Evolutionary conservation across 306 rosid genomes (phyloP), one percentile per base, ranked within the genome.

Genomic region (Vicia faba): DNA sequence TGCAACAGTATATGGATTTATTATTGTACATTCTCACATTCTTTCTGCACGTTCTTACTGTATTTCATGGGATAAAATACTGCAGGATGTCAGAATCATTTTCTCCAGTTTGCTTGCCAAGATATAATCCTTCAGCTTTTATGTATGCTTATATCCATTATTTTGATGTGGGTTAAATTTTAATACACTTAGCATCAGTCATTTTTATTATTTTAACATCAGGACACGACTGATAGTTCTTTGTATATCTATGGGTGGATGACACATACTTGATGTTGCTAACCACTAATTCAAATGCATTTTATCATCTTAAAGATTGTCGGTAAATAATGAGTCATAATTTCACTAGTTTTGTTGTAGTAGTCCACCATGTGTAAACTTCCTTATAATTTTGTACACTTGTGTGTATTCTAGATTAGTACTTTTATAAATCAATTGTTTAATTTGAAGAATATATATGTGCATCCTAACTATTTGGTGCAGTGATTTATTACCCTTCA

Each of bases 11-110:
- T 8, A 11, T 66, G 53, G 23, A 50, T 14, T 46, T 71, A 64
- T 43, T 61, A 54, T 31, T 64, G 55, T n/a, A n/a, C n/a, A n/a
- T n/a, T n/a, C n/a, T n/a, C 16, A 18, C 53, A 10, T 77, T 31
- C 46, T 48, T 69, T 66, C 15, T 54, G 16, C 54, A 35, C 69
- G 29, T 41, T 41, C 71, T 72, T 57, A 68, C 61, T 76, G 45
- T 62, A 20, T 63, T 18, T 64, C 50, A 58, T 16, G 31, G 62
- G 39, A 73, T 75, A 39, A 49, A 58, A 65, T 75, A 46, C 44
- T 85, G 91, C 97, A 93, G 99, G 96, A 93, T 74, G 10, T 90
- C 97, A 13, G 99, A 93, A 81, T 89, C n/a, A n/a, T n/a, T n/a
- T n/a, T n/a, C n/a, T n/a, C n/a, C n/a, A n/a, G n/a, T n/a, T n/a